These are phyloP conservation scores for Juncus effusus DNA, from an alignment of 176 grass and related monocot genomes.

Conservation along the genomic window DNA sequence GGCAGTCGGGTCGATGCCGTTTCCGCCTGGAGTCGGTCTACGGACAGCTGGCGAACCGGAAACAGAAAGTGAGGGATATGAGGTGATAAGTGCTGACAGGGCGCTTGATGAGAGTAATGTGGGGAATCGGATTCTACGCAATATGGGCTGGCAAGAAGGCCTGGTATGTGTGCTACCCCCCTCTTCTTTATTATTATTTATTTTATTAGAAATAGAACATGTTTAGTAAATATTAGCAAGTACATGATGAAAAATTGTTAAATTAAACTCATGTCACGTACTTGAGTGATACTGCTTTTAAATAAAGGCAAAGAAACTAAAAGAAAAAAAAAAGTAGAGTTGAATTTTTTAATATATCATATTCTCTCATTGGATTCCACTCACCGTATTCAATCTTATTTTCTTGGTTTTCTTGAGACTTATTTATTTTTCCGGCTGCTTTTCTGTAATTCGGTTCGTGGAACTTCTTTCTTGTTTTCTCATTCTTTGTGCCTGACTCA, in stretches of 20 bases:
- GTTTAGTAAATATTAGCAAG: neutral
- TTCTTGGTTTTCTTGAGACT: too few species aligned
- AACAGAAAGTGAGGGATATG: slow-evolving; percentile 62
- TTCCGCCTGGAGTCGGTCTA: slow-evolving; percentile 89
- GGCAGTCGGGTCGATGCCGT: slow-evolving; percentile 81
- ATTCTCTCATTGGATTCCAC: too few species aligned
- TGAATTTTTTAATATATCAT: neutral
- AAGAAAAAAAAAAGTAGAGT: neutral
- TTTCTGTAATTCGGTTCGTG: neutral
- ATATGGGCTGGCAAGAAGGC: slow-evolving; percentile 28
- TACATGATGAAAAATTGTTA: too few species aligned
- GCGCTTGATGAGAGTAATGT: slow-evolving; percentile 92
- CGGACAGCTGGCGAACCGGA: slow-evolving; percentile 56
- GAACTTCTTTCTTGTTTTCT: slow-evolving; percentile 4
- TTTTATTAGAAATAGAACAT: neutral
- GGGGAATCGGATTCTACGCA: slow-evolving; percentile 90
- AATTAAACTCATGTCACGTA: too few species aligned
- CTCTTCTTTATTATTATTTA: slow-evolving; percentile 5
- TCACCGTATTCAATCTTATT: too few species aligned
- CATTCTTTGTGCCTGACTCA: neutral
- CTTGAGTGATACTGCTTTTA: neutral
- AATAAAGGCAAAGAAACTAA: too few species aligned
- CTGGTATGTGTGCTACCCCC: slow-evolving; percentile 4
- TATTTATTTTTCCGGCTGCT: too few species aligned
- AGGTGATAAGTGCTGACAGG: slow-evolving; percentile 80